These are phyloP conservation scores for Striga hermonthica DNA, from an alignment of 305 asterid genomes.

Conservation along the genomic window DNA sequence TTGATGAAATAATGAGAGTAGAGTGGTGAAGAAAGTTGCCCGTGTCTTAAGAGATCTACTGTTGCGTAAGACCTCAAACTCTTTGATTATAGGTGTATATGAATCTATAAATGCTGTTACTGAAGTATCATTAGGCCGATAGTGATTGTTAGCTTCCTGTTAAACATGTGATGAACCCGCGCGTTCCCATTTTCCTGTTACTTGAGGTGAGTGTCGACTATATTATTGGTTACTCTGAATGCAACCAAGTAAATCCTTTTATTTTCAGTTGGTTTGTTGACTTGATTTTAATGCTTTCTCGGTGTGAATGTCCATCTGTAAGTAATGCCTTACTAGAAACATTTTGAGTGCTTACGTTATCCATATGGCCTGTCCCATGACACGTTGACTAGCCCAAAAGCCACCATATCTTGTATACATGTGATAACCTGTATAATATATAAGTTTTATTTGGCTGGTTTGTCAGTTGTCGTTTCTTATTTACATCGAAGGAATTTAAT, in stretches of 20 bases:
- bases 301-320: conserved; percentile 1
- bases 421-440: conserved; percentile 11
- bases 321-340: conserved; percentile 12
- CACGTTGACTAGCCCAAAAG: conserved; percentile 11
- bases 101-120: conserved; percentile 16
- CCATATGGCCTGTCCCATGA: conserved; percentile 17
- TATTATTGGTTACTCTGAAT: conserved; percentile 1
- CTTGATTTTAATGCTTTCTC: not conserved
- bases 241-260: conserved; percentile 7
- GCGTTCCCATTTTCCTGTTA: conserved; percentile 19
- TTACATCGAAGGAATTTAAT: conserved; percentile 11
- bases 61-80: conserved; percentile 25
- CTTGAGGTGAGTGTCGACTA: conserved; percentile 7
- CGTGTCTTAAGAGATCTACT: conserved; percentile 6
- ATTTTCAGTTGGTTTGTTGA: conserved; percentile 7
- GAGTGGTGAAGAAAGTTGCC: conserved; percentile 14
- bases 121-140: conserved; percentile 5
- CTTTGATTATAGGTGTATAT: not conserved
- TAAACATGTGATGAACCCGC: conserved; percentile 14
- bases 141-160: conserved; percentile 22
- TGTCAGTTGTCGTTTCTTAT: not conserved
- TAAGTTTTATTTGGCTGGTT: conserved; percentile 20
- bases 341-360: conserved; percentile 17
- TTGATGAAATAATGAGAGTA: conserved; percentile 18
- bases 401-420: conserved; percentile 19